Evolutionary conservation across 2,329 filamentous ascomycete genomes (phyloP), one percentile per base, ranked within the genome.

Genomic region (Colletotrichum shisoi): DNA sequence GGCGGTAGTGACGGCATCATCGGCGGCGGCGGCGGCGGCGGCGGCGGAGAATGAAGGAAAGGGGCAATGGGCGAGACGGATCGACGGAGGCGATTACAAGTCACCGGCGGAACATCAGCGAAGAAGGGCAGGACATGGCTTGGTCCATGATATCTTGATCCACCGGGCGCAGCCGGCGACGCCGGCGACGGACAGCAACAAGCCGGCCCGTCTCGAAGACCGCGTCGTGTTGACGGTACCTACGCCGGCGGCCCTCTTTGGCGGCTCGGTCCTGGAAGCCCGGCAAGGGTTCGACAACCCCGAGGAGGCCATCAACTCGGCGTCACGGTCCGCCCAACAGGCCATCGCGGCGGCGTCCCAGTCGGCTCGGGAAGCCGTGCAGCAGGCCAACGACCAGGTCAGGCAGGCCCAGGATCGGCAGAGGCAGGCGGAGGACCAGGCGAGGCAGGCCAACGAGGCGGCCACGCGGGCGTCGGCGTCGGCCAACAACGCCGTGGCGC

Each of bases 381-480:
- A 70, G 52, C 59, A 67, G 46, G 68, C 74, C 53, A 69, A 71
- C 56, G 64, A 71, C 19, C 71, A 71, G 48, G 69, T 69, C 3
- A 72, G 71, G 57, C 68, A 71, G 64, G 71, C 72, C 17, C 69
- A 70, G 58, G 71, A 75, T 52, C 69, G 69, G 17, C 70, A 70
- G 8, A 67, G 71, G 54, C 68, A 69, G 66, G 68, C 68, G 46
- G 68, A 62, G 24, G 65, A 65, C 4, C 62, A 68, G n/a, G 72
- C 70, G 3, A 69, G 71, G 61, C 67, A 69, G 59, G 70, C 72
- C 42, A 63, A 57, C 44, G 64, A 74, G 3, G 58, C 69, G 12
- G 70, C 71, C 31, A 65, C 70, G 17, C 74, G 76, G 62, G 73
- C 72, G 3, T 71, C 70, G 3, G 71, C 76, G 40, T 75, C 67